Evolutionary conservation across 2,329 filamentous ascomycete species (phyloP), one percentile per base, ranked within the genome.

Genomic region (Chaetomium strumarium): DNA sequence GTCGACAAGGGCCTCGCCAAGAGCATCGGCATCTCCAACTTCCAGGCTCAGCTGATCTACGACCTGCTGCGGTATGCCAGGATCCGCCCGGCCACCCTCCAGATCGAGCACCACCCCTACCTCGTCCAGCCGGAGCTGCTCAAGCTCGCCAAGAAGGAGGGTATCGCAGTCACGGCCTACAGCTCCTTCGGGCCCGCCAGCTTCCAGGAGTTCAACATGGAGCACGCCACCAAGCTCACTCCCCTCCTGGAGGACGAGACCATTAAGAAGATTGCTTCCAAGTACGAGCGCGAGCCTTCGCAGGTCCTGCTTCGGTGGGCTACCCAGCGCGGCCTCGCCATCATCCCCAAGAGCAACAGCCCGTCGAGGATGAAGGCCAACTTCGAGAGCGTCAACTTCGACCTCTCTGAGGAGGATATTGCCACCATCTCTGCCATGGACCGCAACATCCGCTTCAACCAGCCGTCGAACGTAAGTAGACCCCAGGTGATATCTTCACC

Each of bases 81-180:
- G 63, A 80, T 90, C 70, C 77, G 77, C 41, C 87, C 88, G 9
- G 85, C 88, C 37, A 84, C 86, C 38, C 83, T 93, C 55, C 90
- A 95, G 77, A 85, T 95, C 70, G 89, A 95, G 77, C 88, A 92
- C 75, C 90, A 95, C 78, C 89, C 89, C 24, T 93, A 91, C 78
- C 81, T 92, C 54, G 85, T 87, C 56, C 89, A 95, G 77, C 70
- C 75, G 55, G 78, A 83, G 49, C 80, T 95, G 48, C 68, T 93
- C 63, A 74, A 81, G 63, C 81, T 89, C 47, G 85, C 84, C 63
- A 77, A 86, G 74, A 72, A 74, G 49, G 78, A 90, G 72, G 81
- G 82, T 55, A 85, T 95, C 62, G 76, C 77, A 60, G 78, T 95
- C 52, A 93, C 88, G 3, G 89, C 87, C 46, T 95, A 93, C 77